Conservation (phyloP, 1,139 yeast genomes). For the Diutina sp. region DNA sequence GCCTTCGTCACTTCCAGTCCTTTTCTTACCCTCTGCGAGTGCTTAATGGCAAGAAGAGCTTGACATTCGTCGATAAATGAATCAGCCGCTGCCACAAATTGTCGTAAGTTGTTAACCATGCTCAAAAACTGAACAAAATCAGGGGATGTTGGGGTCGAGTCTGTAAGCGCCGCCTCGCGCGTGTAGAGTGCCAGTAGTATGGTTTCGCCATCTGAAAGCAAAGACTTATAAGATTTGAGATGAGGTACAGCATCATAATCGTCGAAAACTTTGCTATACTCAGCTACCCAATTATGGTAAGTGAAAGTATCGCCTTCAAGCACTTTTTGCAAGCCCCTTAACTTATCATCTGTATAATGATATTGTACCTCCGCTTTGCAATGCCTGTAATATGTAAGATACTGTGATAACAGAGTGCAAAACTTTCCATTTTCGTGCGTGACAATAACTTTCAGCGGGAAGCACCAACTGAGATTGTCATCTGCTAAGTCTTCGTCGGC, state of each 20-base stretch:
- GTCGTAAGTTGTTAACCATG: slow-evolving; percentile 21
- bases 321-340: slow-evolving; percentile 21
- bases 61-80: slow-evolving; percentile 48
- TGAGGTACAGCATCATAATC: slow-evolving; percentile 30
- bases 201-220: slow-evolving; percentile 45
- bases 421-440: not conserved
- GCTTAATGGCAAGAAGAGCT: slow-evolving; percentile 33
- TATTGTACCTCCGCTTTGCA: slow-evolving; percentile 30
- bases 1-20: slow-evolving; percentile 7
- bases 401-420: not conserved
- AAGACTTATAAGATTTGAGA: slow-evolving; percentile 26
- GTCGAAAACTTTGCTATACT: slow-evolving; percentile 26
- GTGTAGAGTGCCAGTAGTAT: slow-evolving; percentile 9
- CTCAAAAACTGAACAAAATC: not conserved
- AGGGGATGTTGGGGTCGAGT: not conserved
- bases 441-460: not conserved
- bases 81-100: slow-evolving; percentile 32
- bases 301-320: slow-evolving; percentile 19
- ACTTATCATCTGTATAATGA: slow-evolving; percentile 38
- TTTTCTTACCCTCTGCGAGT: slow-evolving; percentile 34
- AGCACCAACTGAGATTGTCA: not conserved
- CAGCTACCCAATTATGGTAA: slow-evolving; percentile 38
- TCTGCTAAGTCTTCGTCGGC: not conserved
- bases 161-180: not conserved
- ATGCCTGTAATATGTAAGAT: slow-evolving; percentile 6